Base-by-base conservation (phyloP, 139 green algal genomes). In the Ettlia oleoabundans region DNA sequence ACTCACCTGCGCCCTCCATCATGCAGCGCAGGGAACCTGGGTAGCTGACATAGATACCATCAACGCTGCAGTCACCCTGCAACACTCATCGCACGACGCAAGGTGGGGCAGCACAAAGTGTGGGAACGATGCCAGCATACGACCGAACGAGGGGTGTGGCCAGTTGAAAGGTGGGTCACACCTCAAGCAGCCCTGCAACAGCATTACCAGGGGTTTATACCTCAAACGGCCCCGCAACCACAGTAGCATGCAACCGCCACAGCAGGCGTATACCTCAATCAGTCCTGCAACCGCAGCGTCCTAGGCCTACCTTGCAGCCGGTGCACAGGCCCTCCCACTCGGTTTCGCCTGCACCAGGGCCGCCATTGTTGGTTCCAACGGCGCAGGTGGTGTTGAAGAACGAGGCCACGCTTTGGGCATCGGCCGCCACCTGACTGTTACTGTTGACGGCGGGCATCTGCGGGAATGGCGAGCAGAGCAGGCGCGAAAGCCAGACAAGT, bases 11-110 rank as follows among this genome's bases (percentile, higher is more conserved):
- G 21, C 62, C 82, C 61, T 92, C 88, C 68, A 87, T 84, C 33
- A 92, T 71, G 55, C 88, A 87, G 51, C 79, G 76, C 55, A 92
- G 67, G 24, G 88, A 52, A 26, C 88, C 88, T 0, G 61, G 21
- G 55, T 87, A 89, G 42, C 84, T 85, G 30, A 4, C 70, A 70
- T 92, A 92, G 22, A 63, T 26, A 43, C 80, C 78, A 4, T 55
- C 33, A 4, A 35, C 10, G 24, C 33, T 41, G 83, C 86, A 89
- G 55, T 83, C 62, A 26, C 61, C 82, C 55, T 82, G 76, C 76
- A 69, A 33, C 28, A 22, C 55, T 64, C 4, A 26, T 26, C 8
- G 7, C 55, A 13, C 55, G 30, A 8, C 28, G 4, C 4, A 21
- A 37, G 4, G n/a, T 10, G 63, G 28, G 8, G 6, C 4, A 70